Evolutionary conservation across 140 eudicot genomes (phyloP).

Genomic region (Senecio squalidus): DNA sequence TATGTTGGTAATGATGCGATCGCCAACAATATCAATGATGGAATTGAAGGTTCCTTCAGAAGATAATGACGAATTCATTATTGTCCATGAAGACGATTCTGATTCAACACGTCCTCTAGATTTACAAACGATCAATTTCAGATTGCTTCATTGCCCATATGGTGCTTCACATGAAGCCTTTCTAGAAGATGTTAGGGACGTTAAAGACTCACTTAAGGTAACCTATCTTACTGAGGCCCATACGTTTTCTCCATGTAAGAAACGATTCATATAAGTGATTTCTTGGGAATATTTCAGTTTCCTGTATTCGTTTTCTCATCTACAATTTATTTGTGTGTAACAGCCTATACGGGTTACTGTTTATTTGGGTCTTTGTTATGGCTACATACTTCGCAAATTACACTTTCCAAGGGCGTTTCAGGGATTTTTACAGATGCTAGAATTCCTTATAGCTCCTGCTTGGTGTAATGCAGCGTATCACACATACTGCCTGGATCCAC

Average conservation of each 20-base stretch:
- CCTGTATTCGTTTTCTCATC: slow-evolving; percentile 6
- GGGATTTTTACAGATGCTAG: too few relatives aligned
- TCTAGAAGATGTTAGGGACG: neutral
- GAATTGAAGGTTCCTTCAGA: too few relatives aligned
- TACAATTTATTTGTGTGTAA: slow-evolving; percentile 4
- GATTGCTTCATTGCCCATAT: neutral
- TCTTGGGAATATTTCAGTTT: neutral
- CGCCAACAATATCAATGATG: too few relatives aligned
- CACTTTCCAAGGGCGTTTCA: too few relatives aligned
- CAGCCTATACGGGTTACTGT: slow-evolving; percentile 61
- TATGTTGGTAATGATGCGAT: too few relatives aligned
- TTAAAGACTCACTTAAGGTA: neutral
- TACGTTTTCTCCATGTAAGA: slow-evolving; percentile 48
- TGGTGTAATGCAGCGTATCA: slow-evolving; percentile 63
- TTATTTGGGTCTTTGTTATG: too few relatives aligned
- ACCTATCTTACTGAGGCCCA: slow-evolving; percentile 24
- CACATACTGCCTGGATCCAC: slow-evolving; percentile 52
- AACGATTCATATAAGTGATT: neutral
- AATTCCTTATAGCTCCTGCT: too few relatives aligned
- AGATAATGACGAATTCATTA: too few relatives aligned
- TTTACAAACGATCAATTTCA: neutral
- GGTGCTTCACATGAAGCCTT: neutral
- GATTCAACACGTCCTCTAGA: neutral
- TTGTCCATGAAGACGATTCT: too few relatives aligned
- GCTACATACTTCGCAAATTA: too few relatives aligned